Conservation (phyloP, 176 grass and related monocot genomes). For the Juncus inflexus region DNA sequence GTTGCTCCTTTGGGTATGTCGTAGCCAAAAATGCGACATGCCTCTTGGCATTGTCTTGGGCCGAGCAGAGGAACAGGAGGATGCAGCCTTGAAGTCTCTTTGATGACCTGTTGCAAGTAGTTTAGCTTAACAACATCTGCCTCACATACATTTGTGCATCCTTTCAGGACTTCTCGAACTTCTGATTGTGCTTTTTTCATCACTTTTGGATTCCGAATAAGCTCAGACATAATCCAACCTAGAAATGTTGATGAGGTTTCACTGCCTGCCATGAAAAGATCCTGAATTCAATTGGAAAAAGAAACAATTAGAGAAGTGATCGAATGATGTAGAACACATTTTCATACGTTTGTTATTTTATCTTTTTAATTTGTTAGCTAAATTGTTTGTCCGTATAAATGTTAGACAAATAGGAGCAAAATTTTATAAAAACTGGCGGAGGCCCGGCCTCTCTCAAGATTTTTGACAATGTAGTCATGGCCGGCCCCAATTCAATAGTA, state of each 20-base stretch:
- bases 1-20: constrained; percentile 25
- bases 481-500: no score
- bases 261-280: constrained; percentile 31
- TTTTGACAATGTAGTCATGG: no score
- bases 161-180: constrained; percentile 1
- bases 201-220: constrained; percentile 6
- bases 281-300: constrained; percentile 13
- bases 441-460: no score
- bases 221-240: constrained; percentile 33
- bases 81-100: constrained; percentile 42
- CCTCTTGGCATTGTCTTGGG: constrained; percentile 17
- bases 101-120: constrained; percentile 40
- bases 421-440: no score
- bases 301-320: background rate
- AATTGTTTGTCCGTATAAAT: no score
- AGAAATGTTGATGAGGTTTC: constrained; percentile 27
- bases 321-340: no score
- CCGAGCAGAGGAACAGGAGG: constrained; percentile 29
- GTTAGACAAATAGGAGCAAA: no score
- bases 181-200: constrained; percentile 35
- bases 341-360: no score
- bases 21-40: constrained; percentile 26
- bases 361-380: no score
- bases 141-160: constrained; percentile 17
- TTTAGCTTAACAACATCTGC: constrained; percentile 18